Evolutionary conservation across 1,139 yeast genomes (phyloP).

Genomic region (Nakaseomyces glabratus): DNA sequence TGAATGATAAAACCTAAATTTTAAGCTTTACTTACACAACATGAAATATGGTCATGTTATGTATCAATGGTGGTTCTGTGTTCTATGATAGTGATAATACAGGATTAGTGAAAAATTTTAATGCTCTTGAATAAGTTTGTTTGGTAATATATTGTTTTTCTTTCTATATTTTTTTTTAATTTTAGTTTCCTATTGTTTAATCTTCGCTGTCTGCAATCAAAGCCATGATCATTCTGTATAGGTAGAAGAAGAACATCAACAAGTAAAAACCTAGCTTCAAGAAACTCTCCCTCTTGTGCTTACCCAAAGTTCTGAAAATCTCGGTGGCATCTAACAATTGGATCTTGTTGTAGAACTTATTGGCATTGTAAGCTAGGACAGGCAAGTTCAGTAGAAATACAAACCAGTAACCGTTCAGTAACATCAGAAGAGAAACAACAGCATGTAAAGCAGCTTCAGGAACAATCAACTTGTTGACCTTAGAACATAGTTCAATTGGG

Average conservation of each 20-base stretch:
- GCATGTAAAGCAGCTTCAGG: conserved; percentile 91
- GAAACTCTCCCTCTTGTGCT: conserved; percentile 88
- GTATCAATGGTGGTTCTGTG: too few species aligned
- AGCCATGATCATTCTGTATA: conserved; percentile 95
- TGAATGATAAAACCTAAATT: too few species aligned
- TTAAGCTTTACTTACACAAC: too few species aligned
- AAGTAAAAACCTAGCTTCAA: conserved; percentile 86
- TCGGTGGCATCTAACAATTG: conserved; percentile 95
- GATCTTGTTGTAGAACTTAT: conserved; percentile 63
- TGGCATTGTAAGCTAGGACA: conserved; percentile 69
- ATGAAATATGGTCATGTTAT: too few species aligned
- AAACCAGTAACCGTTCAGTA: conserved; percentile 90
- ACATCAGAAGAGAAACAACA: conserved; percentile 56
- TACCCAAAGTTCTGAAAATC: conserved; percentile 87
- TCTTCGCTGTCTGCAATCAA: conserved; percentile 52
- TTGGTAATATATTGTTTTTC: neutral
- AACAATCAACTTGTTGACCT: conserved; percentile 76
- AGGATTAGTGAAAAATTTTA: too few species aligned
- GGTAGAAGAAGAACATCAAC: conserved; percentile 86
- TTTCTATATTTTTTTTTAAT: conserved; percentile 3
- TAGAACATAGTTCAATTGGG: conserved; percentile 93
- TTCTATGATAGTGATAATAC: too few species aligned
- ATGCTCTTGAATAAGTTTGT: too few species aligned
- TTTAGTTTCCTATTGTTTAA: conserved; percentile 8
- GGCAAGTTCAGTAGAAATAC: conserved; percentile 82